phyloP scores from a whole-genome alignment of 2,329 filamentous ascomycete species.

The Hypoxylon sp. region DNA sequence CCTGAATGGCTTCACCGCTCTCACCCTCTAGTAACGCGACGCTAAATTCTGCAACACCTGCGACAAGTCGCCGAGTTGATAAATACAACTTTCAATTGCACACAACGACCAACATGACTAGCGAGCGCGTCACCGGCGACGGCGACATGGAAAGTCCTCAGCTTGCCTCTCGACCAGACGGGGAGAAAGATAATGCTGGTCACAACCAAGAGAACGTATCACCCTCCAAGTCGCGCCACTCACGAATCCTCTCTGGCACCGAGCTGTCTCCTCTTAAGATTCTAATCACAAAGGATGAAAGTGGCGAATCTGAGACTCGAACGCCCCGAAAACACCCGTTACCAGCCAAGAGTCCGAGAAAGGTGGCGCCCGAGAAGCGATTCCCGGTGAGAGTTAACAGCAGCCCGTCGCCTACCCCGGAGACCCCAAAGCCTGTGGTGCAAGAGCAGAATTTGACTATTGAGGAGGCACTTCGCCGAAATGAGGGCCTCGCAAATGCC shows the following conservation, averaged over 20 bases:
- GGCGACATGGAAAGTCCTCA: constrained; percentile 33
- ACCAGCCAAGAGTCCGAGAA: constrained; percentile 56
- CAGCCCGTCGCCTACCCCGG: constrained; percentile 40
- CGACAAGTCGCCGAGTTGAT: constrained; percentile 51
- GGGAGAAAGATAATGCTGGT: constrained; percentile 24
- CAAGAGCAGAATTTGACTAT: constrained; percentile 60
- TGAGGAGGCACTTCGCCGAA: constrained; percentile 68
- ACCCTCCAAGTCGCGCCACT: constrained; percentile 65
- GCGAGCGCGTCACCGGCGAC: constrained; percentile 21
- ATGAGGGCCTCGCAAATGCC: constrained; percentile 69
- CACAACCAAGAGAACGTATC: constrained; percentile 64
- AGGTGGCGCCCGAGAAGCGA: constrained; percentile 67
- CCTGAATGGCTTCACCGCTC: constrained; percentile 59
- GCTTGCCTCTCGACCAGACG: constrained; percentile 37
- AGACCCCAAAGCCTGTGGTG: constrained; percentile 36
- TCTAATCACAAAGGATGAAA: constrained; percentile 54
- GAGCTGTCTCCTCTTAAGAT: constrained; percentile 73
- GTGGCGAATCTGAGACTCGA: constrained; percentile 50
- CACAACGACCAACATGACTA: constrained; percentile 21
- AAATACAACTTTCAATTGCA: constrained; percentile 25
- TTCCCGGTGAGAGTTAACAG: constrained; percentile 72
- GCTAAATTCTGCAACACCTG: constrained; percentile 57
- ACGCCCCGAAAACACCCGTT: constrained; percentile 43
- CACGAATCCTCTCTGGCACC: constrained; percentile 69
- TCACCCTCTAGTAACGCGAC: constrained; percentile 57